Base-by-base conservation (phyloP, 495 filamentous ascomycete species). In the Neurospora terricola region DNA sequence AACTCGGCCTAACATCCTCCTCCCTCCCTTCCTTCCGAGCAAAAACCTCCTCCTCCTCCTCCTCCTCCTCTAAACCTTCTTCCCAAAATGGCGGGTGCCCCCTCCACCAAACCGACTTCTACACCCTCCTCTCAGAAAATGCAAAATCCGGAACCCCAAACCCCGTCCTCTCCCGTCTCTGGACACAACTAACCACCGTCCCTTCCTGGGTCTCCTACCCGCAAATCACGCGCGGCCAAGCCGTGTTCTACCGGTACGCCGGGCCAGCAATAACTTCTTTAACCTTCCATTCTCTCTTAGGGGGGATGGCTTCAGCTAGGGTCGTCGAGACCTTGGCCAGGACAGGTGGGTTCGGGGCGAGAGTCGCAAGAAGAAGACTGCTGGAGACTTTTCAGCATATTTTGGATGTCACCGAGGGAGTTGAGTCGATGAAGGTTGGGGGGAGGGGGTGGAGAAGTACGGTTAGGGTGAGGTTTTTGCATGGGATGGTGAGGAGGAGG, bases 161-260 rank as follows among this genome's bases (percentile, higher is more conserved):
- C 90, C 12, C 86, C 8, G 87, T 86, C 70, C 83, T 94, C 38
- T 75, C 81, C 10, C 76, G 85, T 39, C 78, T 96, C 7, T 94
- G 92, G 93, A 78, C 74, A 0, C 85, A 95, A 77, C 83, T 93
- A 69, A 91, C 89, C 75, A 90, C 87, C 1, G 80, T 94, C 23
- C 93, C 92, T 0, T 81, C 85, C 16, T 96, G 93, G 93, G 93
- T 96, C 1, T 89, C 94, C 79, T 96, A 92, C 92, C 85, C 87
- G 11, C 92, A 94, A 91, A 91, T 97, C 75, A 82, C 86, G 74
- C 82, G 92, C 76, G 91, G 89, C 0, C 91, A 93, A 78, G 84
- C 88, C 34, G 85, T 91, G 1, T 91, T 91, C 76, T 92, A 89
- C 77, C 88, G 93, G 23, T 96, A 95, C 78, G 91, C 88, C 27